Base-by-base conservation (phyloP, 2,329 filamentous ascomycete species). In the Phaeosphaeria sp. region DNA sequence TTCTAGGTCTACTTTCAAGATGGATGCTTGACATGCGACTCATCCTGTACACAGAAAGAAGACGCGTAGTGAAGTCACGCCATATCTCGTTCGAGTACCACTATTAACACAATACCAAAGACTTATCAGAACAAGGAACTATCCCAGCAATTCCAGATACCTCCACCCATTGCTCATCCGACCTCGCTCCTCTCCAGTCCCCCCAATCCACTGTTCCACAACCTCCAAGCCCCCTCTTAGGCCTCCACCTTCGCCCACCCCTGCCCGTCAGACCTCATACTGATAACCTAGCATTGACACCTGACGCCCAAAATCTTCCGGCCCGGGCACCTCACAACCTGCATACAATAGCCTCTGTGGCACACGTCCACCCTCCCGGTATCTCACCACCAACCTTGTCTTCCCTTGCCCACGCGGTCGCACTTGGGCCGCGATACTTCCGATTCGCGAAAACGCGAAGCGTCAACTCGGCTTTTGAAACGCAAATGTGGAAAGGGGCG, bases 241-340 rank as follows among this genome's bases (percentile, higher is more conserved):
- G n/a, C n/a, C n/a, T n/a, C n/a, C n/a, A n/a, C n/a, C n/a, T n/a
- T n/a, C 51, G 45, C 55, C 30, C 50, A 50, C 39, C n/a, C 44
- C 43, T 61, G 62, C 60, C 64, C 60, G 60, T 67, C 65, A 67
- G 57, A 57, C 64, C 53, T 21, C 58, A 55, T 62, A 49, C 39
- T 51, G 53, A 63, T 65, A 65, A 67, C 56, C 64, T 65, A 56
- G 58, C 64, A 62, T 65, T 56, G 53, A 61, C 55, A 57, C 52
- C 25, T 36, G 18, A 42, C 47, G 51, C 54, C 33, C 33, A 40
- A 21, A 43, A 48, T n/a, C 25, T 27, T 33, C 42, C n/a, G 18
- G 7, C 20, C 17, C 30, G 24, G 33, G n/a, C n/a, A n/a, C n/a
- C n/a, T n/a, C n/a, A n/a, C n/a, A n/a, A n/a, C n/a, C n/a, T n/a